phyloP scores from a whole-genome alignment of 2,329 filamentous ascomycete genomes.

The Falciphora oryzae region DNA sequence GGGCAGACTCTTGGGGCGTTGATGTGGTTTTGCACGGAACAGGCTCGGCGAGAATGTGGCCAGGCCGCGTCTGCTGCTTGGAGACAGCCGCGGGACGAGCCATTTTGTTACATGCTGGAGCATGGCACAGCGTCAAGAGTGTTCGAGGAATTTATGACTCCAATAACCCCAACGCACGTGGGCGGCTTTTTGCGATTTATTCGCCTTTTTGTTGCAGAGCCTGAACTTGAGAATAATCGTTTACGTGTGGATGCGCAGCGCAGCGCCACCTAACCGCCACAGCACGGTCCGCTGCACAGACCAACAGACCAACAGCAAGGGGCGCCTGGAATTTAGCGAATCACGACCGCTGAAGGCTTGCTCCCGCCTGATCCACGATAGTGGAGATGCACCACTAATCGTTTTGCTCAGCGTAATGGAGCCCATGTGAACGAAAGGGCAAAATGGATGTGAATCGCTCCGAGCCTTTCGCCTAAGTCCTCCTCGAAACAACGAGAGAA shows the following conservation, averaged over 20 bases:
- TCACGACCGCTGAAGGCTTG: background rate
- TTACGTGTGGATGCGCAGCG: too few relatives aligned
- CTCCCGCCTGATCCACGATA: background rate
- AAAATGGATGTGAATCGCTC: too few relatives aligned
- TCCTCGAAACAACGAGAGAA: background rate
- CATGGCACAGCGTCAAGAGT: background rate
- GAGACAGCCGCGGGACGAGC: constrained; percentile 9
- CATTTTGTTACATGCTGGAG: background rate
- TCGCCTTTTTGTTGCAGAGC: too few relatives aligned
- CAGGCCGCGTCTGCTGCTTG: constrained; percentile 7
- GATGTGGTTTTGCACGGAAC: constrained; percentile 2
- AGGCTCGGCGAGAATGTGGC: background rate
- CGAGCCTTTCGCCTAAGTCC: too few relatives aligned
- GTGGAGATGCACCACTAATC: too few relatives aligned
- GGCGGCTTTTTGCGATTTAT: background rate
- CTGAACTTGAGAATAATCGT: too few relatives aligned
- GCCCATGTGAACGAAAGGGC: too few relatives aligned
- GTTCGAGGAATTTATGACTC: background rate
- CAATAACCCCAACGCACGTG: too few relatives aligned
- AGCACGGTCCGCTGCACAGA: background rate
- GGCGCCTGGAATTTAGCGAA: background rate
- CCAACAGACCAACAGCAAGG: background rate
- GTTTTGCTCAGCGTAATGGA: too few relatives aligned
- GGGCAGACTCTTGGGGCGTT: constrained; percentile 6
- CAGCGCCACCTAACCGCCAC: too few relatives aligned